A percentile compares a stretch with the other conserved stretches of the same genome.
These are phyloP conservation scores for Cyanodermella asteris DNA, from an alignment of 2,329 filamentous ascomycete genomes.

Conservation along the genomic window DNA sequence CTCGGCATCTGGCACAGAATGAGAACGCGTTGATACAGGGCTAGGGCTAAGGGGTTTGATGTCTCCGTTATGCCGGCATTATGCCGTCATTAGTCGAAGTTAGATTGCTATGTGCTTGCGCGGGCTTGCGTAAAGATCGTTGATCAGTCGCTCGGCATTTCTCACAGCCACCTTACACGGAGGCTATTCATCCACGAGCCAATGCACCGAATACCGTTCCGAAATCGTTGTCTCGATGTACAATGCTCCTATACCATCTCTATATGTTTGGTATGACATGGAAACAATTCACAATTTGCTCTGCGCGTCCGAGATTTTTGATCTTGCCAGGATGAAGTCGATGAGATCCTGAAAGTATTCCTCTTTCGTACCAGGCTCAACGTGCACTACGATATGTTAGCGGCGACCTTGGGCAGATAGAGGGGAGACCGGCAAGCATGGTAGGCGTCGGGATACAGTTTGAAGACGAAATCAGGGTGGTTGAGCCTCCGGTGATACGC, in stretches of 20 bases:
- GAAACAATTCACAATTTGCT: constrained; percentile 2
- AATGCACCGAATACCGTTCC: not conserved
- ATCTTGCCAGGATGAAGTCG: too few species aligned
- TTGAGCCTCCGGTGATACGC: constrained; percentile 36
- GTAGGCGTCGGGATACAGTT: constrained; percentile 53
- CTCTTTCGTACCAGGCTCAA: constrained; percentile 29
- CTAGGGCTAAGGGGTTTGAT: too few species aligned
- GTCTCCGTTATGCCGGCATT: too few species aligned
- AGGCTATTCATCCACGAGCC: not conserved
- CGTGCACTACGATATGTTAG: constrained; percentile 26
- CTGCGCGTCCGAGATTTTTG: constrained; percentile 1
- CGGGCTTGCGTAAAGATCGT: too few species aligned
- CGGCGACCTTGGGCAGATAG: too few species aligned
- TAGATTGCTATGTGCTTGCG: too few species aligned
- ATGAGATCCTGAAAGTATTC: too few species aligned
- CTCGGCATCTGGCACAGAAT: constrained; percentile 26
- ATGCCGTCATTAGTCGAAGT: too few species aligned
- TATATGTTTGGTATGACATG: too few species aligned
- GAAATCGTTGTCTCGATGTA: not conserved
- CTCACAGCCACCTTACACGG: not conserved
- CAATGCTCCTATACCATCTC: too few species aligned
- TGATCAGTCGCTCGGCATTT: not conserved
- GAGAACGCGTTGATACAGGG: not conserved
- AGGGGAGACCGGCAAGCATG: too few species aligned
- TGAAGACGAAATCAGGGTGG: constrained; percentile 47